Evolutionary conservation across 2,329 filamentous ascomycete genomes (phyloP).

Genomic region (Bipolaris cookei): DNA sequence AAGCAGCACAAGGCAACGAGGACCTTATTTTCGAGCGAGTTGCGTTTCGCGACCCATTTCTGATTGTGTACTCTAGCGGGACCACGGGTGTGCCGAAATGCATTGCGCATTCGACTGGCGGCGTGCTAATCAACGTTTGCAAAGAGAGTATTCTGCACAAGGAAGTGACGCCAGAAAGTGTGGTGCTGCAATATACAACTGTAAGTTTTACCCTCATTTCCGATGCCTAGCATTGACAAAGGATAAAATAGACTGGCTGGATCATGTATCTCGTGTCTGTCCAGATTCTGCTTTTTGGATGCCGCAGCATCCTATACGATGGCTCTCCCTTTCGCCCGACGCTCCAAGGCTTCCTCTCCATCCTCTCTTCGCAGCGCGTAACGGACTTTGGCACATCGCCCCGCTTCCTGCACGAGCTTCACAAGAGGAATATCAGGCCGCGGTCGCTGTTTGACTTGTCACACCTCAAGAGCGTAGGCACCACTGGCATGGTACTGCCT

Average conservation of each 20-base stretch:
- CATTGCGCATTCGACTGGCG: conserved; percentile 79
- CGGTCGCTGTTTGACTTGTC: conserved; percentile 68
- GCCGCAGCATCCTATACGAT: conserved; percentile 75
- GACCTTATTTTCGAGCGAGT: conserved; percentile 64
- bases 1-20: conserved; percentile 46
- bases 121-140: conserved; percentile 62
- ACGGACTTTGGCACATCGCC: conserved; percentile 79
- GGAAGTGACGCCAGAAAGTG: conserved; percentile 53
- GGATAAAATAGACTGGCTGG: conserved; percentile 59
- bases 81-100: conserved; percentile 86
- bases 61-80: conserved; percentile 79
- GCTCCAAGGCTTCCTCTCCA: conserved; percentile 65
- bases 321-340: conserved; percentile 80
- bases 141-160: conserved; percentile 68
- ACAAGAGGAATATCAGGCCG: conserved; percentile 68
- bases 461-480: conserved; percentile 66
- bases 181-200: conserved; percentile 64
- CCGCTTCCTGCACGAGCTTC: conserved; percentile 75
- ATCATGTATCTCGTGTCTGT: conserved; percentile 81
- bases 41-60: conserved; percentile 74
- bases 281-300: conserved; percentile 64
- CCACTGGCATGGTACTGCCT: conserved; percentile 82
- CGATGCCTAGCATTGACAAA: not conserved
- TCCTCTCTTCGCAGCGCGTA: conserved; percentile 68
- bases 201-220: conserved; percentile 29